Evolutionary conservation across 2,329 filamentous ascomycete species (phyloP).

Genomic region (Truncatella angustata): DNA sequence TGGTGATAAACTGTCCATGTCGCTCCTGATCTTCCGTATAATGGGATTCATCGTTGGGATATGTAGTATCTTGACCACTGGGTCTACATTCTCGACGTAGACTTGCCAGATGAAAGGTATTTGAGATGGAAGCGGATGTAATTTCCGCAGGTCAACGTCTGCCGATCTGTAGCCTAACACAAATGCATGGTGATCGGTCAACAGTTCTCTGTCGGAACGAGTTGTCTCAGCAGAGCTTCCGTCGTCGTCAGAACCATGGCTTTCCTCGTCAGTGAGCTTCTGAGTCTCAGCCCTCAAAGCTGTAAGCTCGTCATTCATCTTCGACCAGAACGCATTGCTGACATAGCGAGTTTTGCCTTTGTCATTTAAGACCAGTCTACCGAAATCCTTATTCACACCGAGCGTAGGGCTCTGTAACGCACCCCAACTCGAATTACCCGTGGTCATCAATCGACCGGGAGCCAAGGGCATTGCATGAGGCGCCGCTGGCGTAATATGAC

Average conservation of each 20-base stretch:
- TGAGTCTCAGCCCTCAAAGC: constrained; percentile 50
- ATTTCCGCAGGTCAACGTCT: constrained; percentile 61
- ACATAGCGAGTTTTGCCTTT: constrained; percentile 69
- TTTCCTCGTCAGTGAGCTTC: constrained; percentile 48
- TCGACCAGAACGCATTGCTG: constrained; percentile 75
- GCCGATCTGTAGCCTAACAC: constrained; percentile 71
- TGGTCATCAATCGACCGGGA: not conserved
- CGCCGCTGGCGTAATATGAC: not conserved
- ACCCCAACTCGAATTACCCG: constrained; percentile 7
- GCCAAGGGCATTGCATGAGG: not conserved
- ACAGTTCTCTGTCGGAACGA: constrained; percentile 24
- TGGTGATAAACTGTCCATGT: constrained; percentile 55
- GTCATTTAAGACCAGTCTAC: constrained; percentile 69
- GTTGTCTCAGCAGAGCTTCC: constrained; percentile 45
- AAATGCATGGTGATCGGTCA: constrained; percentile 65
- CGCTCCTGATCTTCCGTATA: constrained; percentile 59
- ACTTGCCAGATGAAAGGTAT: constrained; percentile 68
- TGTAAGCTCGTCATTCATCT: constrained; percentile 65
- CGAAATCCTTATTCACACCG: constrained; percentile 54
- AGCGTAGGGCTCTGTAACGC: constrained; percentile 24
- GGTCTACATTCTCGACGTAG: constrained; percentile 73
- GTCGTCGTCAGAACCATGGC: constrained; percentile 61
- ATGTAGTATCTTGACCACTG: constrained; percentile 69
- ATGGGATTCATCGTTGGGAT: constrained; percentile 63
- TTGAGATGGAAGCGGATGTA: constrained; percentile 66